A percentile compares a stretch with the other conserved stretches of the same genome.
These are phyloP conservation scores for Symbiotaphrina buchneri DNA, from an alignment of 495 filamentous ascomycete genomes.

Conservation along the genomic window DNA sequence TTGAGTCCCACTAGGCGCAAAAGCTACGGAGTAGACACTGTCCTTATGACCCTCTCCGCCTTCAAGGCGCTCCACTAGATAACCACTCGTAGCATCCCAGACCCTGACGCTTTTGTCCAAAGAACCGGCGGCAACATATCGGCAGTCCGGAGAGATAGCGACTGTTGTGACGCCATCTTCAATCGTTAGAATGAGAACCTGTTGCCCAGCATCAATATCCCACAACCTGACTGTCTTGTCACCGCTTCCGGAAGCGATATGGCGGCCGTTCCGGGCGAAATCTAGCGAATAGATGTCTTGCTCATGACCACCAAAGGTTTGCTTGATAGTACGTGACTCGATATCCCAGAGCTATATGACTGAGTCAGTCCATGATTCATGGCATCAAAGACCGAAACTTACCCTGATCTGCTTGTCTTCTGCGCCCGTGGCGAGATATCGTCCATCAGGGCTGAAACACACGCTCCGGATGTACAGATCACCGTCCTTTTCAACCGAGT, in stretches of 20 bases:
- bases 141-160: slow-evolving; percentile 73
- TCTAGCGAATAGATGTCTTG: slow-evolving; percentile 91
- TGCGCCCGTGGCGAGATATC: slow-evolving; percentile 71
- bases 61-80: slow-evolving; percentile 63
- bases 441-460: slow-evolving; percentile 81
- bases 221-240: slow-evolving; percentile 76
- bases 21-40: slow-evolving; percentile 81
- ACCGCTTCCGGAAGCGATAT: slow-evolving; percentile 74
- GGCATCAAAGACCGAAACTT: slow-evolving; percentile 14
- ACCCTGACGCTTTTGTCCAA: slow-evolving; percentile 81
- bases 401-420: slow-evolving; percentile 84
- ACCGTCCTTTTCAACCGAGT: slow-evolving; percentile 59
- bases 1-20: slow-evolving; percentile 70
- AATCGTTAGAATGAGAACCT: slow-evolving; percentile 56
- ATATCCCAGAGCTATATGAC: slow-evolving; percentile 68
- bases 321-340: slow-evolving; percentile 43
- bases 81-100: slow-evolving; percentile 68
- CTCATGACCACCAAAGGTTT: slow-evolving; percentile 69
- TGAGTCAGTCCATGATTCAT: background rate
- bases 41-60: slow-evolving; percentile 77
- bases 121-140: slow-evolving; percentile 70
- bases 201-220: slow-evolving; percentile 58
- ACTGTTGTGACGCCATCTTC: slow-evolving; percentile 85
- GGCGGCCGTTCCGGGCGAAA: slow-evolving; percentile 67
- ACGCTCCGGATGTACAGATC: slow-evolving; percentile 83